phyloP scores from a whole-genome alignment of 352 stramenopile species.

The Pythium aquatile region DNA sequence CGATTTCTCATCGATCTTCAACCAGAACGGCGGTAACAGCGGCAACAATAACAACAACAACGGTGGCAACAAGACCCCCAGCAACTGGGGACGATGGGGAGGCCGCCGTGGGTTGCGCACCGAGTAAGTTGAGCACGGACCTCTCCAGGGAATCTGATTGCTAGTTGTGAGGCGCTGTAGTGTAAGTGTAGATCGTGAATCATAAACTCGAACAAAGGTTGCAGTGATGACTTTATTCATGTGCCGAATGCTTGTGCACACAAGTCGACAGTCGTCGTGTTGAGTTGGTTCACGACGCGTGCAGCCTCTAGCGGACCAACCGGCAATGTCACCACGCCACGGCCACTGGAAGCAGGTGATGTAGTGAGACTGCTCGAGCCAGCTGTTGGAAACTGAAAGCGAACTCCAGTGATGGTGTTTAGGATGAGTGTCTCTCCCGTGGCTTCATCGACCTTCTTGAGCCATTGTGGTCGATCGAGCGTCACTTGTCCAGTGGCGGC shows the following conservation, averaged over 20 bases:
- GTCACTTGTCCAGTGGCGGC: slow-evolving; percentile 15
- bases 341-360: slow-evolving; percentile 12
- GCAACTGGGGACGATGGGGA: slow-evolving; percentile 2
- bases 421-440: slow-evolving; percentile 21
- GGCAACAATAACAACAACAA: slow-evolving; percentile 14
- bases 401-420: slow-evolving; percentile 20
- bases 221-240: not conserved
- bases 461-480: slow-evolving; percentile 18
- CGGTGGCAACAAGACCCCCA: not conserved
- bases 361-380: not conserved
- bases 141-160: not conserved
- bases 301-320: slow-evolving; percentile 20
- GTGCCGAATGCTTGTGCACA: slow-evolving; percentile 15
- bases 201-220: not conserved
- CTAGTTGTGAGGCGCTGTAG: not conserved
- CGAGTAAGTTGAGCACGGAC: not conserved
- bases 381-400: slow-evolving; percentile 20
- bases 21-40: not conserved
- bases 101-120: not conserved
- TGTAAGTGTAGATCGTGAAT: not conserved
- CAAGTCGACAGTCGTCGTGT: slow-evolving; percentile 2
- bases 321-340: slow-evolving; percentile 20
- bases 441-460: slow-evolving; percentile 10
- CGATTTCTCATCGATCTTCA: not conserved
- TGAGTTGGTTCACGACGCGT: slow-evolving; percentile 20